Conservation (phyloP, 495 filamentous ascomycete species). For the Aspergillus steynii region DNA sequence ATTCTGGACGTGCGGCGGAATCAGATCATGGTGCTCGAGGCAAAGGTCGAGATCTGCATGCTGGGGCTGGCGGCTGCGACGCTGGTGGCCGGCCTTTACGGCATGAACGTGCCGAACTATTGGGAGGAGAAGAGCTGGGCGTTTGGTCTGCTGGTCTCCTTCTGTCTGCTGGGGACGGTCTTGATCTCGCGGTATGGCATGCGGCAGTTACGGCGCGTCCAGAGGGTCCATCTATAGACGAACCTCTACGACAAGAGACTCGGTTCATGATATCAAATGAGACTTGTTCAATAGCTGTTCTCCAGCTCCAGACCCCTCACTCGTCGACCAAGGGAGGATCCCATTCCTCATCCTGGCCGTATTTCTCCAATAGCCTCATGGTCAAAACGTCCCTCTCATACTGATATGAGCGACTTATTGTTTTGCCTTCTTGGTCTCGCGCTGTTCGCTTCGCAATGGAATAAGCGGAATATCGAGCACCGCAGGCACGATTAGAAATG, state of each 20-base stretch:
- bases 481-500: background rate
- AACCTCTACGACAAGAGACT: too few relatives aligned
- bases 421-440: too few relatives aligned
- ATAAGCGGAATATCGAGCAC: background rate
- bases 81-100: slow-evolving; percentile 34
- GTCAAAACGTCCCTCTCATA: too few relatives aligned
- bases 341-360: too few relatives aligned
- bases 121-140: slow-evolving; percentile 29
- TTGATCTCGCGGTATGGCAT: background rate
- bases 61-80: slow-evolving; percentile 31
- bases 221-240: background rate
- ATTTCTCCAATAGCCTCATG: too few relatives aligned
- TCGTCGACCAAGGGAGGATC: too few relatives aligned
- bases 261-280: too few relatives aligned
- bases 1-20: slow-evolving; percentile 35
- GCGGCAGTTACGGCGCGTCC: background rate
- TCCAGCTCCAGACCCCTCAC: too few relatives aligned
- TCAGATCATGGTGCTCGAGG: slow-evolving; percentile 38
- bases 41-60: slow-evolving; percentile 34
- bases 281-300: too few relatives aligned
- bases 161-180: background rate
- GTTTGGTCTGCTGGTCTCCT: slow-evolving; percentile 19
- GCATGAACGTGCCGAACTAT: slow-evolving; percentile 38
- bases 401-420: too few relatives aligned
- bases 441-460: background rate